These are phyloP conservation scores for Coprinopsis cinerea DNA, from an alignment of 768 basidiomycete species.

Conservation along the genomic window DNA sequence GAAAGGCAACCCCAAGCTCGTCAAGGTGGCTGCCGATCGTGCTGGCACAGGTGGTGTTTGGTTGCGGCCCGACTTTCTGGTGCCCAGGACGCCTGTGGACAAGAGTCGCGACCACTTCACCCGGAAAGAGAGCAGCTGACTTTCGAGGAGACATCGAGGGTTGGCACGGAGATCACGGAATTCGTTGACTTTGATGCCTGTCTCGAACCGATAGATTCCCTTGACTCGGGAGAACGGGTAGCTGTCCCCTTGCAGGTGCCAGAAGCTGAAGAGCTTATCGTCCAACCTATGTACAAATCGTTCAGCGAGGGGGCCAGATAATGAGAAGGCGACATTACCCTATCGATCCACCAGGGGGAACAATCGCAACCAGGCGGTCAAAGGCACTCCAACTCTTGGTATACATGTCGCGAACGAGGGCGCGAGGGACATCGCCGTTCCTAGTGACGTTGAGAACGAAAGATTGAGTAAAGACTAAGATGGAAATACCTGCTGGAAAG, in stretches of 20 bases:
- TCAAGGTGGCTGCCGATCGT: conserved; percentile 22
- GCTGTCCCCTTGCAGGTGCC: conserved; percentile 75
- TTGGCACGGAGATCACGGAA: conserved; percentile 87
- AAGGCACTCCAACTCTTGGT: conserved; percentile 93
- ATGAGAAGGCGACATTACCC: conserved; percentile 46
- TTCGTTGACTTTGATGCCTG: conserved; percentile 81
- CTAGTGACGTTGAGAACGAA: conserved; percentile 27
- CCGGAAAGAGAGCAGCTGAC: conserved; percentile 75
- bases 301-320: neutral
- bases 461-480: neutral
- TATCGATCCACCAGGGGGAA: conserved; percentile 86
- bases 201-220: conserved; percentile 85
- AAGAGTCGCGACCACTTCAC: conserved; percentile 76
- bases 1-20: conserved; percentile 61
- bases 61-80: conserved; percentile 22
- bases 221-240: conserved; percentile 75
- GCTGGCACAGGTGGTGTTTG: conserved; percentile 29
- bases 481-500: conserved; percentile 57
- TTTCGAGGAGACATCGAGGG: conserved; percentile 80
- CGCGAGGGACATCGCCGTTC: conserved; percentile 81
- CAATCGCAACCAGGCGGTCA: conserved; percentile 81
- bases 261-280: conserved; percentile 88
- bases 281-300: conserved; percentile 57
- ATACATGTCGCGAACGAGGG: conserved; percentile 84
- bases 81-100: conserved; percentile 59